Conservation (phyloP, 176 grass and related monocot species). For the bread wheat (Triticum aestivum) region DNA sequence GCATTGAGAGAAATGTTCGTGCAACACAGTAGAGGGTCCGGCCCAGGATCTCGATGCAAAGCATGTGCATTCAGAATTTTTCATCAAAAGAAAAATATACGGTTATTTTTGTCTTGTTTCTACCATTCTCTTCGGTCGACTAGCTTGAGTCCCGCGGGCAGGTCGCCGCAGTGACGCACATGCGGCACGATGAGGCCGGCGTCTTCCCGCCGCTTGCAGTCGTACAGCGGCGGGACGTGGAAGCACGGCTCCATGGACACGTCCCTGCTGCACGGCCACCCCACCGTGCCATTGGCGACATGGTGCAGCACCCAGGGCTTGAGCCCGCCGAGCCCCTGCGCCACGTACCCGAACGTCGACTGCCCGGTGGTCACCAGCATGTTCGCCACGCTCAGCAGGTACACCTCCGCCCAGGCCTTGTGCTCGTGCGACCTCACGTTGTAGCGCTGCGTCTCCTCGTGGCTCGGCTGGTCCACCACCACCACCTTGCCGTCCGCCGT, state of each 20-base stretch:
- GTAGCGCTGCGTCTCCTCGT: slow-evolving; percentile 39
- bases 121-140: slow-evolving; percentile 9
- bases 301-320: slow-evolving; percentile 39
- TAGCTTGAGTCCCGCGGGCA: slow-evolving; percentile 40
- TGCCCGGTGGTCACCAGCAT: slow-evolving; percentile 23
- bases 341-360: slow-evolving; percentile 44
- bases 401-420: slow-evolving; percentile 31
- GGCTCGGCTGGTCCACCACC: slow-evolving; percentile 42
- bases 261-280: slow-evolving; percentile 21
- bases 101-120: too few relatives aligned
- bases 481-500: slow-evolving; percentile 14
- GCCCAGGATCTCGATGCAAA: too few relatives aligned
- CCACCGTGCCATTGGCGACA: background rate
- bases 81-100: too few relatives aligned
- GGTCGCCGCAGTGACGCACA: slow-evolving; percentile 44
- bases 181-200: slow-evolving; percentile 29
- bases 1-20: too few relatives aligned
- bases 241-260: slow-evolving; percentile 58
- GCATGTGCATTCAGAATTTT: too few relatives aligned
- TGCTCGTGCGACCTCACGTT: slow-evolving; percentile 25
- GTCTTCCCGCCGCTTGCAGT: slow-evolving; percentile 12
- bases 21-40: too few relatives aligned
- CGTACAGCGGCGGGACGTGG: slow-evolving; percentile 27
- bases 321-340: slow-evolving; percentile 15
- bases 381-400: slow-evolving; percentile 35